Evolutionary conservation across 352 stramenopile genomes (phyloP).

Genomic region (Phytophthora sansomeana): DNA sequence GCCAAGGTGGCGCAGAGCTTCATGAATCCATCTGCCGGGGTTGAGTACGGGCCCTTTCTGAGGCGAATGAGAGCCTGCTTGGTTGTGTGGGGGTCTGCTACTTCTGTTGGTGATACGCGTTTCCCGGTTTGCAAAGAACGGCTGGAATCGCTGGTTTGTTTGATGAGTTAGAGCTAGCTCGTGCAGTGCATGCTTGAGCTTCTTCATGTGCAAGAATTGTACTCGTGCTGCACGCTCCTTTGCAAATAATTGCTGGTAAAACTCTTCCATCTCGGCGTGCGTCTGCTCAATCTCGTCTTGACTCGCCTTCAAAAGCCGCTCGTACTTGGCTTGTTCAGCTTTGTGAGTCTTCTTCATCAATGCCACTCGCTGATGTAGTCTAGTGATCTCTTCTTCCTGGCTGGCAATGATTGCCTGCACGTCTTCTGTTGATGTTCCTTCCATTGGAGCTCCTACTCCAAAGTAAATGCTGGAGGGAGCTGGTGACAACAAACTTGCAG

Average conservation of each 20-base stretch:
- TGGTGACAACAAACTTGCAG: conserved; percentile 13
- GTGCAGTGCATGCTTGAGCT: conserved; percentile 72
- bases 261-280: conserved; percentile 51
- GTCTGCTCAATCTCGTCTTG: conserved; percentile 59
- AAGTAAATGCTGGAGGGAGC: conserved; percentile 5
- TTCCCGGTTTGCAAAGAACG: conserved; percentile 49
- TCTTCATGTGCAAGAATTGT: conserved; percentile 79
- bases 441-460: background rate
- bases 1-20: conserved; percentile 49
- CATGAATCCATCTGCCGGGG: conserved; percentile 39
- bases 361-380: conserved; percentile 63
- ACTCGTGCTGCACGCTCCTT: conserved; percentile 70
- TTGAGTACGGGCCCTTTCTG: conserved; percentile 19
- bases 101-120: conserved; percentile 36
- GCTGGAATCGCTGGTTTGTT: no score
- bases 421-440: conserved; percentile 31
- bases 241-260: conserved; percentile 55
- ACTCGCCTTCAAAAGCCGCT: conserved; percentile 48
- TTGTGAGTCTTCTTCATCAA: conserved; percentile 72
- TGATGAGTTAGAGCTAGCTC: conserved; percentile 59
- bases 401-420: conserved; percentile 57
- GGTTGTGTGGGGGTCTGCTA: conserved; percentile 4
- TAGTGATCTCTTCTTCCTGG: conserved; percentile 73
- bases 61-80: conserved; percentile 8
- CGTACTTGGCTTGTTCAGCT: conserved; percentile 58